Evolutionary conservation across 208 protist genomes (phyloP).

Genomic region (Trypanosomatidae sp.): DNA sequence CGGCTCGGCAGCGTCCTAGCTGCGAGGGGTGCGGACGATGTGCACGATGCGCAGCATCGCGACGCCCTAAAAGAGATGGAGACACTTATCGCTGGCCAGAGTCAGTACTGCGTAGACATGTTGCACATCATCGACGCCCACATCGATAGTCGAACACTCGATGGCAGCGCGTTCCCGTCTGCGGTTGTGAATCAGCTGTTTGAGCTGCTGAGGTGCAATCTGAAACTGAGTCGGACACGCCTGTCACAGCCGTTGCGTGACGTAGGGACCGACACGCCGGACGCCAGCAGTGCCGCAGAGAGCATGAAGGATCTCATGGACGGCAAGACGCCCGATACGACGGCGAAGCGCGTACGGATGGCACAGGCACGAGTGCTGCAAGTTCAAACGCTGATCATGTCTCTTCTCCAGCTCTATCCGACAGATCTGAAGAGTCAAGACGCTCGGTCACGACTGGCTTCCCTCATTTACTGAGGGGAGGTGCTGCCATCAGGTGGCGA

Average conservation of each 20-base stretch:
- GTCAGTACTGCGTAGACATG: slow-evolving; percentile 35
- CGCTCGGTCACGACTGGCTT: slow-evolving; percentile 65
- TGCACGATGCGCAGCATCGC: slow-evolving; percentile 5
- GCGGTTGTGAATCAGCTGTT: slow-evolving; percentile 47
- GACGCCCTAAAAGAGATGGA: slow-evolving; percentile 32
- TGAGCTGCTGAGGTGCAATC: slow-evolving; percentile 30
- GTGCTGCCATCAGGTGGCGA: not conserved
- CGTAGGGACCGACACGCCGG: not conserved
- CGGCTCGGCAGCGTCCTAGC: slow-evolving; percentile 19
- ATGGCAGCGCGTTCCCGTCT: slow-evolving; percentile 38
- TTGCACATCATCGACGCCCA: slow-evolving; percentile 45
- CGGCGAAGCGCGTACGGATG: slow-evolving; percentile 26
- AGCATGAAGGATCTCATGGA: slow-evolving; percentile 15
- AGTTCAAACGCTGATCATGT: slow-evolving; percentile 60
- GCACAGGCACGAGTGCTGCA: slow-evolving; percentile 47
- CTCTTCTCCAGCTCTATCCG: slow-evolving; percentile 63
- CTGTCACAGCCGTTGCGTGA: not conserved
- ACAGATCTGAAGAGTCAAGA: slow-evolving; percentile 62
- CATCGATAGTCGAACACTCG: slow-evolving; percentile 45
- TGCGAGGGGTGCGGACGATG: slow-evolving; percentile 24
- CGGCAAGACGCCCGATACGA: slow-evolving; percentile 21
- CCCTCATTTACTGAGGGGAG: slow-evolving; percentile 56
- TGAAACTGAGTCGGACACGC: slow-evolving; percentile 23
- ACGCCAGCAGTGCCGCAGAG: not conserved
- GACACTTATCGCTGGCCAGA: slow-evolving; percentile 27